Evolutionary conservation across 805 yeast genomes (phyloP).

Genomic region (Yamadazyma philogaea): DNA sequence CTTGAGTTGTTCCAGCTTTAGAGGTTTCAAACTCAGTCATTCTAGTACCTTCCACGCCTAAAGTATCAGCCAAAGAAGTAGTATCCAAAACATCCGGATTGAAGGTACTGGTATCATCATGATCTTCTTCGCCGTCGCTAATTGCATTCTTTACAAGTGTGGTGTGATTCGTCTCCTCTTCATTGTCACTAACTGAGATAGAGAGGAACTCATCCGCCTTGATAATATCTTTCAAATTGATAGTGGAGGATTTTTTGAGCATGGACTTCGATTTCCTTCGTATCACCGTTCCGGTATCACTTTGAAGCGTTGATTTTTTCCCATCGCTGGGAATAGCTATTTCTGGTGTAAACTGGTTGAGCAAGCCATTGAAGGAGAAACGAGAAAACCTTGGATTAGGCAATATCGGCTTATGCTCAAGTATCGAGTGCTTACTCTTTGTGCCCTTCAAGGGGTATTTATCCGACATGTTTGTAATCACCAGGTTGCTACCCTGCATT

Average conservation of each 20-base stretch:
- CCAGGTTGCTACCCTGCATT: too few species aligned
- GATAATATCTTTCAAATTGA: constrained; percentile 29
- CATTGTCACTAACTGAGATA: constrained; percentile 16
- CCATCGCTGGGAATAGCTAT: constrained; percentile 8
- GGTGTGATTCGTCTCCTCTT: constrained; percentile 12
- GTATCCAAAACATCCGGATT: constrained; percentile 8
- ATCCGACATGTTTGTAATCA: neutral
- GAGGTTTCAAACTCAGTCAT: constrained; percentile 5
- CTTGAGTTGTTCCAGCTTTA: neutral
- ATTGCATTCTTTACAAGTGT: constrained; percentile 15
- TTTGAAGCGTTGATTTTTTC: neutral
- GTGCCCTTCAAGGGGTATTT: neutral
- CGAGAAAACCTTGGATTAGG: constrained; percentile 45
- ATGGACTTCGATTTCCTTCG: constrained; percentile 4
- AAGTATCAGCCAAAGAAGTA: constrained; percentile 11
- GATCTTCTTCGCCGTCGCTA: constrained; percentile 3
- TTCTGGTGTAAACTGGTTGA: constrained; percentile 16
- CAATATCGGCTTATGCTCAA: constrained; percentile 20
- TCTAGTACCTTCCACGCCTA: constrained; percentile 2
- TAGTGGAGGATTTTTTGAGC: constrained; percentile 22
- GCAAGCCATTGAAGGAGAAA: constrained; percentile 39
- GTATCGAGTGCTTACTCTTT: constrained; percentile 1
- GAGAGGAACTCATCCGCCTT: constrained; percentile 20
- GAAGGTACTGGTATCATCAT: constrained; percentile 1
- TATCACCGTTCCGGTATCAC: constrained; percentile 4